phyloP scores from a whole-genome alignment of 495 filamentous ascomycete genomes.

The Xylaria telfairii region DNA sequence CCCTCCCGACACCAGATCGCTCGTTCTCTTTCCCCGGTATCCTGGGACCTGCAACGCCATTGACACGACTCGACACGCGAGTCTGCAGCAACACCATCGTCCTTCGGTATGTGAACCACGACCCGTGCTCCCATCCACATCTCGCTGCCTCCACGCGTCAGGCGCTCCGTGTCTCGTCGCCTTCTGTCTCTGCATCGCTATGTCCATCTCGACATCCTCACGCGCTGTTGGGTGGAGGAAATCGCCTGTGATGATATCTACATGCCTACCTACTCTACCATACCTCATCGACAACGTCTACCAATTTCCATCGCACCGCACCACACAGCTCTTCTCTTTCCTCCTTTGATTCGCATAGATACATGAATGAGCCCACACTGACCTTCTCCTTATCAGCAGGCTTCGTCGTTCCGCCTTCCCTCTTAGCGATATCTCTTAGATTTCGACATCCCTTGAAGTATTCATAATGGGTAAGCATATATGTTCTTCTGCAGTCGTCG shows the following conservation, averaged over 20 bases:
- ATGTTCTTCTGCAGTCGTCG: conserved; percentile 38
- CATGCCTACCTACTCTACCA: conserved; percentile 17
- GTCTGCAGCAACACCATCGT: conserved; percentile 25
- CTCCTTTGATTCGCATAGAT: neutral
- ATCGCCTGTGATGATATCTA: neutral
- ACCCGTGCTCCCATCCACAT: neutral
- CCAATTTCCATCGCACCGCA: neutral
- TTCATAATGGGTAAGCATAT: conserved; percentile 59
- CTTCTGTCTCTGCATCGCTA: neutral
- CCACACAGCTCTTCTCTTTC: neutral
- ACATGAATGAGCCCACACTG: conserved; percentile 22
- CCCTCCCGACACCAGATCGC: conserved; percentile 15
- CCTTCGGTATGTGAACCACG: conserved; percentile 24
- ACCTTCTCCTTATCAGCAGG: conserved; percentile 31
- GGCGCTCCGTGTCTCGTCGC: conserved; percentile 9
- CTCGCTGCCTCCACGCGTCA: conserved; percentile 1
- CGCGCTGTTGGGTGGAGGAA: neutral
- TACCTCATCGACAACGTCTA: neutral
- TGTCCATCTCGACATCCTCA: neutral
- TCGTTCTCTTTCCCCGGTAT: conserved; percentile 24
- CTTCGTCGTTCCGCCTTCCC: conserved; percentile 36
- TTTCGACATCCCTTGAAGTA: conserved; percentile 38
- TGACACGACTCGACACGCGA: conserved; percentile 28
- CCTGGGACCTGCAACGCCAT: conserved; percentile 24
- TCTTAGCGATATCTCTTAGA: conserved; percentile 35